A percentile compares a stretch with the other conserved stretches of the same genome.
Evolutionary conservation across 805 yeast genomes (phyloP).

Genomic region (Candida anglica): DNA sequence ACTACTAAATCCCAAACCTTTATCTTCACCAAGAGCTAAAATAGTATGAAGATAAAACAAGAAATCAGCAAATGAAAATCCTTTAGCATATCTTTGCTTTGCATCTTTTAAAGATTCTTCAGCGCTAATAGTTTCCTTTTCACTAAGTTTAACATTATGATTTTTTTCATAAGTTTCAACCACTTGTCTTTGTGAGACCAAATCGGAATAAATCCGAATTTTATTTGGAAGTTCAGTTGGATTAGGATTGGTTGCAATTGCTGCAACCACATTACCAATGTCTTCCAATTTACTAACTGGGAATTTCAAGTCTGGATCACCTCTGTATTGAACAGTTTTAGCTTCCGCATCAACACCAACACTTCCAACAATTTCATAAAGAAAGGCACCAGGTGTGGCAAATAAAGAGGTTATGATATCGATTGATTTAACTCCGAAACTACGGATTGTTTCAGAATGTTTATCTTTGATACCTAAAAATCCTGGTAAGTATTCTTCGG

Average conservation of each 20-base stretch:
- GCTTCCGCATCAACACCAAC: constrained; percentile 34
- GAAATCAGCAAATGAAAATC: constrained; percentile 31
- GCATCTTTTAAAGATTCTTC: constrained; percentile 30
- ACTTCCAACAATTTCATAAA: constrained; percentile 29
- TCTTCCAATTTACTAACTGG: constrained; percentile 36
- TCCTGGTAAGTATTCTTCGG: constrained; percentile 26
- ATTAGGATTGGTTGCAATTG: constrained; percentile 32
- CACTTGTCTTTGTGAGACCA: constrained; percentile 34
- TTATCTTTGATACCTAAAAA: constrained; percentile 27
- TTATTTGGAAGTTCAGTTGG: constrained; percentile 39
- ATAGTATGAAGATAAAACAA: constrained; percentile 30
- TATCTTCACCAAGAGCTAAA: constrained; percentile 36
- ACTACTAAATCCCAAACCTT: constrained; percentile 25
- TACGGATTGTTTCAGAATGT: constrained; percentile 38
- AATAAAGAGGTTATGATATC: constrained; percentile 40
- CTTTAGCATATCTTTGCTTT: constrained; percentile 18
- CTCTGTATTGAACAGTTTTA: constrained; percentile 32
- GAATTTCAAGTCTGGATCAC: constrained; percentile 33
- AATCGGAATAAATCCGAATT: constrained; percentile 40
- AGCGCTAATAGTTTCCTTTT: constrained; percentile 20
- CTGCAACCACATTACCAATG: constrained; percentile 41
- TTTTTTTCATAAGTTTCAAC: constrained; percentile 36
- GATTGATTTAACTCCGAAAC: constrained; percentile 43
- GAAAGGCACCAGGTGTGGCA: constrained; percentile 27
- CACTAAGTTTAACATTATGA: constrained; percentile 30